Evolutionary conservation across 2,329 filamentous ascomycete species (phyloP).

Genomic region (Penicillium polonicum): DNA sequence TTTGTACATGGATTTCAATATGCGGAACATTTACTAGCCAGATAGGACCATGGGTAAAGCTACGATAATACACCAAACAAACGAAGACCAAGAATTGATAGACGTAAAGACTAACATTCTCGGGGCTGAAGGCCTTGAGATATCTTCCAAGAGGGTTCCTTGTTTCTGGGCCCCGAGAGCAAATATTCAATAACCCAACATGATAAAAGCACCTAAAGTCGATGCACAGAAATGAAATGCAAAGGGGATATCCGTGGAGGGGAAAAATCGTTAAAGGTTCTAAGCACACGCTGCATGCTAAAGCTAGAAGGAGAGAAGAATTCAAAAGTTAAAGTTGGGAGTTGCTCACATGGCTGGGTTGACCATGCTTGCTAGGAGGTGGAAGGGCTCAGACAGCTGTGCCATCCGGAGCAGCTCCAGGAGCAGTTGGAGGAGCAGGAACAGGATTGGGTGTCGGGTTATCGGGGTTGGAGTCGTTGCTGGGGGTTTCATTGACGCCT

Average conservation of each 20-base stretch:
- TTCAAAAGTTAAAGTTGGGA: constrained; percentile 3
- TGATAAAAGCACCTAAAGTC: constrained; percentile 17
- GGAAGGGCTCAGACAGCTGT: constrained; percentile 8
- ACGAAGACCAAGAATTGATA: not conserved
- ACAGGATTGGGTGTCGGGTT: constrained; percentile 16
- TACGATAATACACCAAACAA: not conserved
- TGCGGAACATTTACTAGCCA: too few relatives aligned
- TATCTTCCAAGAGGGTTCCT: not conserved
- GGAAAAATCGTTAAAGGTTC: constrained; percentile 28
- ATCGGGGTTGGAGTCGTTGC: constrained; percentile 7
- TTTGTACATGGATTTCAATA: not conserved
- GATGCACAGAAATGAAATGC: constrained; percentile 20
- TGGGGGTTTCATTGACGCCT: constrained; percentile 41
- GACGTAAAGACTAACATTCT: not conserved
- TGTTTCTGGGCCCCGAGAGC: constrained; percentile 1
- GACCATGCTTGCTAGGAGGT: not conserved
- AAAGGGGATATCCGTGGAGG: constrained; percentile 32
- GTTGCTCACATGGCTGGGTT: not conserved
- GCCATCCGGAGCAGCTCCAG: constrained; percentile 4
- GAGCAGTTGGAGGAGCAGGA: constrained; percentile 9
- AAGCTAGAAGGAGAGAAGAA: constrained; percentile 18
- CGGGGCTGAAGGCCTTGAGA: not conserved
- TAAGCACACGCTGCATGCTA: constrained; percentile 36
- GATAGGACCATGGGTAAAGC: not conserved
- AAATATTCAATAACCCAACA: constrained; percentile 10